Evolutionary conservation across 1,284 basidiomycete genomes (phyloP).

Genomic region (Sanghuangporus baumii): DNA sequence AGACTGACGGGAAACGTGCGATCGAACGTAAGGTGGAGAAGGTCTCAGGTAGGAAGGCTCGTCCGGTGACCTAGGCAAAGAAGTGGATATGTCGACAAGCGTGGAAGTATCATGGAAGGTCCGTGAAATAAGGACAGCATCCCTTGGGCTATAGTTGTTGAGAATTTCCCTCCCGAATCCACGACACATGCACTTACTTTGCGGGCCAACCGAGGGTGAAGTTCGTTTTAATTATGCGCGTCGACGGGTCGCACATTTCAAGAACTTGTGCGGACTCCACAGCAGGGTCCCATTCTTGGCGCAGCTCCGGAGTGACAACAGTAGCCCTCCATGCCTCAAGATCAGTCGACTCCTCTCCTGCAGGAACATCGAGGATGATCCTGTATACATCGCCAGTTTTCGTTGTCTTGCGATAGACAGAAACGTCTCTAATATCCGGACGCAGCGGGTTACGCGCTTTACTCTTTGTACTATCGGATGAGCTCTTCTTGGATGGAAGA

Average conservation of each 20-base stretch:
- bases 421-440: conserved; percentile 61
- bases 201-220: conserved; percentile 96
- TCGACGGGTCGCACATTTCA: conserved; percentile 83
- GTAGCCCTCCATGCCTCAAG: conserved; percentile 82
- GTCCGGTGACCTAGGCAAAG: conserved; percentile 87
- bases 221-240: conserved; percentile 83
- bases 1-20: conserved; percentile 71
- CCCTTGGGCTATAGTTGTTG: conserved; percentile 62
- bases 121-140: conserved; percentile 89
- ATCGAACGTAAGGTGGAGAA: conserved; percentile 91
- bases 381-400: conserved; percentile 78
- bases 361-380: conserved; percentile 74
- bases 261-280: conserved; percentile 82
- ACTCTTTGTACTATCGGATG: conserved; percentile 43
- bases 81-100: conserved; percentile 90
- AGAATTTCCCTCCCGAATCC: conserved; percentile 10
- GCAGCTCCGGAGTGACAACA: conserved; percentile 78
- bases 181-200: conserved; percentile 54
- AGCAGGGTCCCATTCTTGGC: conserved; percentile 89
- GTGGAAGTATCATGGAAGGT: conserved; percentile 78
- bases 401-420: conserved; percentile 59
- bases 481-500: conserved; percentile 33
- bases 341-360: conserved; percentile 54
- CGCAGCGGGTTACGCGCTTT: conserved; percentile 44
- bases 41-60: conserved; percentile 93